These are phyloP conservation scores for Rubus parviflorus DNA, from an alignment of 306 rosid species.

Conservation along the genomic window DNA sequence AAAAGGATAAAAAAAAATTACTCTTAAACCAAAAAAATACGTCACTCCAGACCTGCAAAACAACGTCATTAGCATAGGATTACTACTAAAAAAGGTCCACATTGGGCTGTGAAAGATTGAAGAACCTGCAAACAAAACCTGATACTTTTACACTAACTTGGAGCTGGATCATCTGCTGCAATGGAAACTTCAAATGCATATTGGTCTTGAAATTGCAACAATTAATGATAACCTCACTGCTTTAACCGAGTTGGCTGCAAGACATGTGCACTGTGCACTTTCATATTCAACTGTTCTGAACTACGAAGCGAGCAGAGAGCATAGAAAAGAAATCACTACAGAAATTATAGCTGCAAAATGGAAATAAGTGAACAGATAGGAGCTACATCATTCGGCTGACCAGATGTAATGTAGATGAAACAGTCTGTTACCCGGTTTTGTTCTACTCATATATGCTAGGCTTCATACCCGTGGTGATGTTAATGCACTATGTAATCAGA, in stretches of 20 bases:
- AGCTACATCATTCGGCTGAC: neutral
- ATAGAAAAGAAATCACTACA: neutral
- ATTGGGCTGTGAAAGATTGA: no score
- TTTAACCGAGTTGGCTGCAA: neutral
- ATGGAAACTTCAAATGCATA: neutral
- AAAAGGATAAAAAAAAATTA: no score
- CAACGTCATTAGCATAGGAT: no score
- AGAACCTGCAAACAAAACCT: no score
- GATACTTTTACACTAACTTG: neutral
- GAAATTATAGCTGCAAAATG: neutral
- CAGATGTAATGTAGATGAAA: neutral
- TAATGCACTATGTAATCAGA: neutral
- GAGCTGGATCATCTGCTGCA: no score
- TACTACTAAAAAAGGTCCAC: no score
- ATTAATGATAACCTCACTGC: neutral
- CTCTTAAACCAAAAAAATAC: no score
- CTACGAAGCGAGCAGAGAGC: neutral
- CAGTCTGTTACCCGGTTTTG: neutral
- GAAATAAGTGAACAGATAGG: neutral
- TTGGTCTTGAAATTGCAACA: neutral
- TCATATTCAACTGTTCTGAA: neutral
- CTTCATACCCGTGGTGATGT: neutral
- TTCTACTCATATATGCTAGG: neutral
- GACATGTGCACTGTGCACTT: neutral
- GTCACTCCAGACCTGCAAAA: no score